phyloP scores from a whole-genome alignment of 208 protist genomes.

The Endotrypanum monterogeii region DNA sequence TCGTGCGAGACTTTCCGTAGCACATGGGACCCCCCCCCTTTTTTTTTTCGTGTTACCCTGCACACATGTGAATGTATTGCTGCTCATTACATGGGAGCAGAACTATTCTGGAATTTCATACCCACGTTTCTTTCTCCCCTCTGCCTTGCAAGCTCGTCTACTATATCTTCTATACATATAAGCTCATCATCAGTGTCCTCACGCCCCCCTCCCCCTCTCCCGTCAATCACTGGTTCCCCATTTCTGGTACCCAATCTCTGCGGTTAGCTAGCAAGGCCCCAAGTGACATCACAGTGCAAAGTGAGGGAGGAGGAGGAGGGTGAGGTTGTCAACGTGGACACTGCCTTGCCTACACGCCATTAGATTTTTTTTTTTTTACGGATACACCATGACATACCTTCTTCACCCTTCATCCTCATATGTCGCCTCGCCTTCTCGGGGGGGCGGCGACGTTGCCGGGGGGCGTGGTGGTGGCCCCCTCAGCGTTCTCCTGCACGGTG shows the following conservation, averaged over 20 bases:
- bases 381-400: slow-evolving; percentile 17
- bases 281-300: too few relatives aligned
- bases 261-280: too few relatives aligned
- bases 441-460: neutral
- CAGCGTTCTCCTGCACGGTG: neutral
- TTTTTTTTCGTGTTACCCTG: too few relatives aligned
- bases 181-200: neutral
- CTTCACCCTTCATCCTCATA: slow-evolving; percentile 1
- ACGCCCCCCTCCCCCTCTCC: neutral
- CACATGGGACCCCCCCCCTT: too few relatives aligned
- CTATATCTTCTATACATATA: neutral
- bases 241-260: neutral
- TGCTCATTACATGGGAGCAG: neutral
- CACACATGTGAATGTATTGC: neutral
- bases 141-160: too few relatives aligned
- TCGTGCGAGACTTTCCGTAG: too few relatives aligned
- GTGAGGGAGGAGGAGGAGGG: too few relatives aligned
- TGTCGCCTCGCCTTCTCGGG: neutral
- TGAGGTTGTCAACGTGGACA: neutral
- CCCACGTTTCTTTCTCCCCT: neutral
- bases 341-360: neutral
- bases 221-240: neutral
- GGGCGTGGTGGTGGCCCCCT: slow-evolving; percentile 1
- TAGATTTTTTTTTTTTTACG: too few relatives aligned
- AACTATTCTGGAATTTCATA: too few relatives aligned